These are phyloP conservation scores for Solanum appendiculatum DNA, from an alignment of 257 asterid genomes.

Conservation along the genomic window DNA sequence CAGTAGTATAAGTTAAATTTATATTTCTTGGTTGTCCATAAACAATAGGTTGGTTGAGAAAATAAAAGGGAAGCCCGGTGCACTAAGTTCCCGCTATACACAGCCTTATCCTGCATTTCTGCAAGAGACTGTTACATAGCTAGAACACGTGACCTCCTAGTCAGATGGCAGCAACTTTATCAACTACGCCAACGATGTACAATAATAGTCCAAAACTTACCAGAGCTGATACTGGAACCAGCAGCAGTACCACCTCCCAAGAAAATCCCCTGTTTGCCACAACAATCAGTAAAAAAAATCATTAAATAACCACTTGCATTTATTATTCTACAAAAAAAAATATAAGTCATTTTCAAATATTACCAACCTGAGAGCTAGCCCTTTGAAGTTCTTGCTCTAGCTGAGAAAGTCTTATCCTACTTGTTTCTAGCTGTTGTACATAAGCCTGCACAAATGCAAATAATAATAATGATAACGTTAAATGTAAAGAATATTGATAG, in stretches of 20 bases:
- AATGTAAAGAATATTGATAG: background rate
- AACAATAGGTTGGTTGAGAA: background rate
- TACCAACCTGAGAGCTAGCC: conserved; percentile 81
- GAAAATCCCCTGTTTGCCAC: conserved; percentile 57
- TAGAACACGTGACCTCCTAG: background rate
- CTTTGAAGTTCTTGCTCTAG: conserved; percentile 91
- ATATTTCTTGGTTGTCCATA: background rate
- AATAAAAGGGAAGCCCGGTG: background rate
- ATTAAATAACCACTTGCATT: background rate
- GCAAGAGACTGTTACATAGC: background rate
- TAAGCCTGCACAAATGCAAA: conserved; percentile 49
- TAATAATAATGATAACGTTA: background rate
- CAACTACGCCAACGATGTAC: background rate
- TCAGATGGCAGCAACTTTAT: background rate
- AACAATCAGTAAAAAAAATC: background rate
- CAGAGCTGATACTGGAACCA: conserved; percentile 76
- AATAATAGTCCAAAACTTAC: conserved; percentile 21
- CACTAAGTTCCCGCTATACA: background rate
- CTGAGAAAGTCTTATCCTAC: conserved; percentile 86
- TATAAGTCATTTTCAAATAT: background rate
- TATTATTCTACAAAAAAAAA: background rate
- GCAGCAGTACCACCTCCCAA: conserved; percentile 73
- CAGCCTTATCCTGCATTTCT: background rate
- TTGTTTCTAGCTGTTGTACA: conserved; percentile 94
- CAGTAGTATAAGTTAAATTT: background rate